Base-by-base conservation (phyloP, 371 early-diverging fungal species). In the Parasitella parasitica region DNA sequence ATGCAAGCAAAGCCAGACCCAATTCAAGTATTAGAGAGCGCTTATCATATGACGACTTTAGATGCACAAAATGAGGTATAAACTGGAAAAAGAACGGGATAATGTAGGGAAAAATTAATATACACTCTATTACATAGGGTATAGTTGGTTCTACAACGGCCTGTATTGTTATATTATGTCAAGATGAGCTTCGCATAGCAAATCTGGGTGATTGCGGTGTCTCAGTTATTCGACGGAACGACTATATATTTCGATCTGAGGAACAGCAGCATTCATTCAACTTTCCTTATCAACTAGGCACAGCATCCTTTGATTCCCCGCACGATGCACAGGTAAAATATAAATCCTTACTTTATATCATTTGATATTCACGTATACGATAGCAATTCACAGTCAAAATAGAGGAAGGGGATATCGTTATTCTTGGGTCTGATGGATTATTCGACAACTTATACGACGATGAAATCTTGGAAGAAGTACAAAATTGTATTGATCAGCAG, bases 171-270 rank as follows among this genome's bases (percentile, higher is more conserved):
- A 75, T 96, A 4, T 71, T 96, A 59, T 77, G 91, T 34, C 89
- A 93, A 61, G 91, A 95, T 64, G 95, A 95, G 73, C 80, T 97
- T 32, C 85, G 92, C 4, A 88, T 97, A 52, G 91, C 94, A 0
- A 95, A 94, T 63, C 74, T 97, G 41, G 97, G 97, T 27, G 97
- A 97, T 75, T 94, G 94, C 66, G 94, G 94, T 1, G 73, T 96
- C 32, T 80, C 88, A 38, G 82, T 97, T 2, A 88, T 96, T 57
- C 86, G 97, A 34, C 80, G 86, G 56, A 86, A 88, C 57, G 88
- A 91, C 56, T 83, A 90, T 69, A 84, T 95, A 9, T 96, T 96
- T 73, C 86, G 95, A 50, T 92, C 89, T 28, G 95, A 95, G 70
- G 91, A 90, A 68, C 91, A 90, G 57, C 92, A 92, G 57, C 91